Percentiles rank a stretch among this genome's conserved stretches.
Conservation (phyloP, 257 asterid genomes). For the Solanum bukasovii region DNA sequence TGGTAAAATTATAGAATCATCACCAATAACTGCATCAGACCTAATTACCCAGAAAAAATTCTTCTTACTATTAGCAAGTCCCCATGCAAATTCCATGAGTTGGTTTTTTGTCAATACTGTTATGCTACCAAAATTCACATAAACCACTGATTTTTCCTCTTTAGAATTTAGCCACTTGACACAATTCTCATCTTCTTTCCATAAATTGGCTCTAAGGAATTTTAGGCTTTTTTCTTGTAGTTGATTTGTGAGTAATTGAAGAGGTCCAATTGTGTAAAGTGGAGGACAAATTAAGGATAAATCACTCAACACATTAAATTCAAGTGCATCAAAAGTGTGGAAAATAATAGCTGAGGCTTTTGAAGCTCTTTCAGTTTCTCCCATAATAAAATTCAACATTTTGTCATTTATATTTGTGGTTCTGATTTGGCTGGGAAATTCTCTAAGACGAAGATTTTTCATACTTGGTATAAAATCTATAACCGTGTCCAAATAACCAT, state of each 20-base stretch:
- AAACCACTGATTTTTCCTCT: constrained; percentile 19
- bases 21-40: constrained; percentile 21
- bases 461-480: constrained; percentile 28
- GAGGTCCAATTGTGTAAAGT: constrained; percentile 30
- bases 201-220: constrained; percentile 11
- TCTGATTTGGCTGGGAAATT: constrained; percentile 11
- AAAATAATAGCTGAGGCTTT: constrained; percentile 26
- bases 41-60: constrained; percentile 33
- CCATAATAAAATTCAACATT: constrained; percentile 8
- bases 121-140: constrained; percentile 36
- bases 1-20: constrained; percentile 2
- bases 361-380: constrained; percentile 14
- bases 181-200: constrained; percentile 30
- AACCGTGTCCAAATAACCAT: constrained; percentile 8
- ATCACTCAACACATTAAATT: constrained; percentile 5
- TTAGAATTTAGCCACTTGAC: constrained; percentile 26
- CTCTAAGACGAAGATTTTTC: constrained; percentile 17
- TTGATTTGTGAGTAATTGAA: constrained; percentile 11
- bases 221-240: constrained; percentile 3
- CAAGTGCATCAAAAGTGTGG: constrained; percentile 27
- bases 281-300: constrained; percentile 28
- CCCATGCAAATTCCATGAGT: constrained; percentile 25
- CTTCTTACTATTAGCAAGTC: constrained; percentile 24
- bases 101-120: constrained; percentile 15
- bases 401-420: constrained; percentile 17